phyloP scores from a whole-genome alignment of 140 eudicot species.

The Flaveria floridana region DNA sequence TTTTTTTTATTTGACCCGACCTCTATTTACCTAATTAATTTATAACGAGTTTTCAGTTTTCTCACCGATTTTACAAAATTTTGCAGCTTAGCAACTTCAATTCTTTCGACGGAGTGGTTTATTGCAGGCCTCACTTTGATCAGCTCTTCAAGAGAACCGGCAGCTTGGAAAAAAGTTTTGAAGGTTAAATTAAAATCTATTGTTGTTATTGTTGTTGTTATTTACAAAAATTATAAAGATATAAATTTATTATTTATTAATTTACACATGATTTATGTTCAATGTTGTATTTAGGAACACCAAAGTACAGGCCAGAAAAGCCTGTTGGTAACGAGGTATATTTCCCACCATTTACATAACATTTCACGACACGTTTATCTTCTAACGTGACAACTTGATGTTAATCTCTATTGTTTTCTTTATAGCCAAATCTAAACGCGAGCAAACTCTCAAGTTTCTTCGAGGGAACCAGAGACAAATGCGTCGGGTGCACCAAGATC shows the following conservation, averaged over 20 bases:
- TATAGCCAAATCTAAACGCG: conserved; percentile 44
- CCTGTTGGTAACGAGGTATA: conserved; percentile 54
- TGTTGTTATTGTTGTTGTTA: not conserved
- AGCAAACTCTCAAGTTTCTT: conserved; percentile 59
- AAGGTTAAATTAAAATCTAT: conserved; percentile 39
- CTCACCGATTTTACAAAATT: not conserved
- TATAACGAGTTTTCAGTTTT: not conserved
- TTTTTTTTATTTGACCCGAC: not conserved
- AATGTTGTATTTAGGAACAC: conserved; percentile 54
- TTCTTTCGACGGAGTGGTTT: conserved; percentile 89
- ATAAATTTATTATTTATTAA: not conserved
- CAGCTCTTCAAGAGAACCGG: conserved; percentile 95
- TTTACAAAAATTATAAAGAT: not conserved
- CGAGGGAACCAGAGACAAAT: conserved; percentile 80
- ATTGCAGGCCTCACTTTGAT: conserved; percentile 91
- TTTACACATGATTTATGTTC: conserved; percentile 1
- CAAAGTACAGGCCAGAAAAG: conserved; percentile 63
- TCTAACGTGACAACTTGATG: not conserved
- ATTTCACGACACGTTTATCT: not conserved
- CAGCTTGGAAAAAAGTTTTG: conserved; percentile 90
- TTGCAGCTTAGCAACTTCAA: conserved; percentile 80
- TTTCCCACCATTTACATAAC: not conserved
- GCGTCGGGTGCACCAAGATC: conserved; percentile 66
- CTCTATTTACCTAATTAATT: not conserved
- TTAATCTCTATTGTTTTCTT: not conserved